Evolutionary conservation across 1,284 basidiomycete species (phyloP).

Genomic region (Trametes hirsuta): DNA sequence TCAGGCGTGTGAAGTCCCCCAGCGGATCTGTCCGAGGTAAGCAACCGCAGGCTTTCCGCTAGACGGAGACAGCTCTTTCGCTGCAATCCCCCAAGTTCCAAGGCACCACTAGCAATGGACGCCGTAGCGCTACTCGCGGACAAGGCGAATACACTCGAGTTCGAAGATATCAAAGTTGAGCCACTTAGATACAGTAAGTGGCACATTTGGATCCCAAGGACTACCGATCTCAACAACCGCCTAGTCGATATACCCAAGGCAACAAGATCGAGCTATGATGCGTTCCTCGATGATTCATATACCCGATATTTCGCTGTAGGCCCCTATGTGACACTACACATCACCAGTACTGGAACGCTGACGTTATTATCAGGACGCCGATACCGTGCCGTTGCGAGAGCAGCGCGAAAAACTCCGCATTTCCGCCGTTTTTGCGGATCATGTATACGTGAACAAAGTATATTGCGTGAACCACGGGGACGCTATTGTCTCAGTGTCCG

Average conservation of each 20-base stretch:
- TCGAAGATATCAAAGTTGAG: background rate
- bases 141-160: background rate
- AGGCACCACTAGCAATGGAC: background rate
- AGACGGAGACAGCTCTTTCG: too few species aligned
- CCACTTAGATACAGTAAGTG: slow-evolving; percentile 2
- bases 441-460: background rate
- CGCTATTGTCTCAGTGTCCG: background rate
- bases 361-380: background rate
- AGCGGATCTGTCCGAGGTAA: background rate
- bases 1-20: background rate
- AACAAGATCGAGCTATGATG: background rate
- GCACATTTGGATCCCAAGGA: background rate
- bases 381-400: background rate
- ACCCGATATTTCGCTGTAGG: background rate
- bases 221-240: background rate
- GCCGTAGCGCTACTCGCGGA: background rate
- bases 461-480: slow-evolving; percentile 1
- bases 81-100: too few species aligned
- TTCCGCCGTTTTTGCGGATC: background rate
- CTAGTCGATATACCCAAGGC: slow-evolving; percentile 1
- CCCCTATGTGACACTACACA: too few species aligned
- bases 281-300: background rate
- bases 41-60: too few species aligned
- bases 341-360: background rate
- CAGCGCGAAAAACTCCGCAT: background rate